Base-by-base conservation (phyloP, 1,284 basidiomycete genomes). In the Pulveroboletus sp. region DNA sequence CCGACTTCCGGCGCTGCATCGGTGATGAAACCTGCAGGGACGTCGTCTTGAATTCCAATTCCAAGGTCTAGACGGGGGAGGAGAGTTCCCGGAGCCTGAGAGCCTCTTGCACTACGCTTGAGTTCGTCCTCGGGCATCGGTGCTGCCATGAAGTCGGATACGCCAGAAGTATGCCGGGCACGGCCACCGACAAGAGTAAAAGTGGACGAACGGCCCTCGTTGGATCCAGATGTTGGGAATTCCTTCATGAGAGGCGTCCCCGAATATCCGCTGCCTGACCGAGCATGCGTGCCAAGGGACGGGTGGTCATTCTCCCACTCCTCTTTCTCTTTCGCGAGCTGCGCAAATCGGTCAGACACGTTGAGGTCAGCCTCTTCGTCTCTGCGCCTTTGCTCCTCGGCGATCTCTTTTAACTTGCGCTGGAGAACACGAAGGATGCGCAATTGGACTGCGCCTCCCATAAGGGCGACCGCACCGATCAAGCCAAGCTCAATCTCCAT, bases 401-500 rank as follows among this genome's bases (percentile, higher is more conserved):
- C 81, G 54, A 94, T 90, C 72, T 94, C 89, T 61, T 81, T 81
- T 38, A 96, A 78, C 68, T 92, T 91, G 58, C 81, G 81, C 66
- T 91, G 86, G 25, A 96, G 85, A 40, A 91, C 80, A 57, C 83
- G 83, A 58, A 96, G 83, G 58, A 96, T 84, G 54, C 91, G 89
- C 68, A 96, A 83, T 74, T 98, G 96, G 44, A 97, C 90, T 4
- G 94, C 92, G 20, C 87, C 84, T 48, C 93, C 94, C 84, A 92
- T 91, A 38, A 96, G 78, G 7, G 92, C 82, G 20, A 92, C 81
- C 3, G 94, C 87, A 50, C 78, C 90, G 57, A 92, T 84, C 58
- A 97, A 83, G 42, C 94, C 95, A 28, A 98, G 82, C 71, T 98
- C 94, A 63, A 98, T 94, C 71, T 93, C 83, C 91, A 96, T 97